Evolutionary conservation across 305 asterid species (phyloP), one percentile per base, ranked within the genome.

Genomic region (Fraxinus albicans): DNA sequence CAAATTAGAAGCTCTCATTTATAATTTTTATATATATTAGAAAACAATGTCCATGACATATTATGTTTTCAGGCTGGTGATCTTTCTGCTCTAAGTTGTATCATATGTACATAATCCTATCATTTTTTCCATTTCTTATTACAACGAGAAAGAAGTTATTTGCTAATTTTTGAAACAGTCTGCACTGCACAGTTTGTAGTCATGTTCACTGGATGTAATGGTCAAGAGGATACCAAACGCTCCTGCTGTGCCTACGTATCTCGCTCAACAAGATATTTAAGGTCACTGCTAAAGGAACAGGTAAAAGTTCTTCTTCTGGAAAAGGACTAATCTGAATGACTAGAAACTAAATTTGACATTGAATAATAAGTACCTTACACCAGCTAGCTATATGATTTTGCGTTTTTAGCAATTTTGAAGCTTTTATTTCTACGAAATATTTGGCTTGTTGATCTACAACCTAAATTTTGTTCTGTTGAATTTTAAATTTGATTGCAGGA

Each of bases 121-220:
- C 75, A 33, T 70, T 6, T n/a, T 80, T 85, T 35, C 78, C 44
- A 80, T 60, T 65, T 34, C 21, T 58, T 67, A 13, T 65, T 53
- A 31, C 9, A 58, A 38, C 72, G 44, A 74, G 44, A 76, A 78
- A 27, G 38, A 31, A 77, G 80, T 81, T 31, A 80, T 75, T 42
- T 81, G 38, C 42, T 79, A 27, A 15, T 75, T 29, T 35, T n/a
- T 80, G 81, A 79, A 79, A 86, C 97, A 95, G 99, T 95, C 78
- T 92, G 98, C 88, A 90, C 90, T 76, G 84, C 86, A 78, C 97
- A 93, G 85, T 94, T 96, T 91, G 95, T 96, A 77, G 98, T 92
- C 84, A 88, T 96, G 99, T 95, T 96, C 89, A 87, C 90, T 75
- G 86, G 85, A 81, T 81, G 86, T 31, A 84, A 84, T 85, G 85